Conservation (phyloP, 139 green algal species). For the Desmodesmus armatus region DNA sequence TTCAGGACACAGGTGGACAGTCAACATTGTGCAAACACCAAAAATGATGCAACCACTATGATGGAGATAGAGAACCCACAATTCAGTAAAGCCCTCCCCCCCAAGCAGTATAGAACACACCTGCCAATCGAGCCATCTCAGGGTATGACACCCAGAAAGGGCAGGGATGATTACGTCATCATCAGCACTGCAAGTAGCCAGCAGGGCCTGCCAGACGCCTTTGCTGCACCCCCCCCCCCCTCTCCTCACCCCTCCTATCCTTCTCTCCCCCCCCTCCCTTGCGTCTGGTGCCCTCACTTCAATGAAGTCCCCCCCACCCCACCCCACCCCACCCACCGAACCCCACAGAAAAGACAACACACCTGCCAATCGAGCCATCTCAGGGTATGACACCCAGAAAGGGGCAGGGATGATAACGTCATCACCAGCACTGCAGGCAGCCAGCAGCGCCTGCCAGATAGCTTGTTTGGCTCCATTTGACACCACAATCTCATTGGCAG, state of each 20-base stretch:
- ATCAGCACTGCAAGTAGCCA: constrained; percentile 59
- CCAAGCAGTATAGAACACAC: no score
- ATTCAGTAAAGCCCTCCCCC: no score
- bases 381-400: constrained; percentile 98
- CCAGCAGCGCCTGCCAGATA: constrained; percentile 85
- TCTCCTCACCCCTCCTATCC: no score
- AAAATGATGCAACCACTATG: no score
- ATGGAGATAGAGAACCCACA: no score
- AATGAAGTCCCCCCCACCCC: no score
- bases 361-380: constrained; percentile 91
- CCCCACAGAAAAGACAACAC: no score
- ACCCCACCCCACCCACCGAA: no score
- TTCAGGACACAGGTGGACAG: not conserved
- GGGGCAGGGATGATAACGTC: constrained; percentile 94
- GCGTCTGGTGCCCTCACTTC: no score
- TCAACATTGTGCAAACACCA: no score
- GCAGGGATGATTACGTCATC: constrained; percentile 92
- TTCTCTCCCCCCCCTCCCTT: no score
- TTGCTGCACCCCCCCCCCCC: no score
- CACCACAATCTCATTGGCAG: constrained; percentile 91
- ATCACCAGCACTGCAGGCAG: constrained; percentile 58
- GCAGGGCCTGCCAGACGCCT: constrained; percentile 85
- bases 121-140: constrained; percentile 93
- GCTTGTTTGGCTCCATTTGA: constrained; percentile 97
- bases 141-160: constrained; percentile 98